These are phyloP conservation scores for Ceratobasidium sp. DNA, from an alignment of 1,284 basidiomycete species.

Conservation along the genomic window DNA sequence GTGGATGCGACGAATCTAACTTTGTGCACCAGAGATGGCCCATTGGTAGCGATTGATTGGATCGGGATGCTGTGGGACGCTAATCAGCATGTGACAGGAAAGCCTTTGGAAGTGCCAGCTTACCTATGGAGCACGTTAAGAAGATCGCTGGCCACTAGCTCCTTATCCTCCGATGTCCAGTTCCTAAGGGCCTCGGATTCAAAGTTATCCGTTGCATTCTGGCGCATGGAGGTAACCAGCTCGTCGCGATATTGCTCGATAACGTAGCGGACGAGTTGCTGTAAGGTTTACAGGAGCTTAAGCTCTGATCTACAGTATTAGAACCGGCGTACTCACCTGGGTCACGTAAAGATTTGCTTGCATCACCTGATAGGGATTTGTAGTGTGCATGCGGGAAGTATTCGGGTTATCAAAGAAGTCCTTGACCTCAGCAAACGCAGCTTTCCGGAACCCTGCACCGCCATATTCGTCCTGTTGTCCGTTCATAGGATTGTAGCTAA, in stretches of 20 bases:
- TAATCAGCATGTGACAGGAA: slow-evolving; percentile 29
- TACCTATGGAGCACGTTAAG: slow-evolving; percentile 79
- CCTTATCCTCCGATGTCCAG: slow-evolving; percentile 63
- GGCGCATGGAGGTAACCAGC: slow-evolving; percentile 70
- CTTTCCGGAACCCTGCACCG: slow-evolving; percentile 63
- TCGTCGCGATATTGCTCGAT: slow-evolving; percentile 88
- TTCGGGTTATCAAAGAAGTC: slow-evolving; percentile 89
- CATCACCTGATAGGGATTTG: slow-evolving; percentile 87
- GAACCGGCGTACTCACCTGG: slow-evolving; percentile 59
- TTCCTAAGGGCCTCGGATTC: slow-evolving; percentile 55
- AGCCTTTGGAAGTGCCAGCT: slow-evolving; percentile 29
- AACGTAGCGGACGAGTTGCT: slow-evolving; percentile 91
- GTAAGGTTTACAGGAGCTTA: slow-evolving; percentile 37
- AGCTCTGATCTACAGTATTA: slow-evolving; percentile 10
- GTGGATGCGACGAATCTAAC: slow-evolving; percentile 89
- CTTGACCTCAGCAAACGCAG: slow-evolving; percentile 82
- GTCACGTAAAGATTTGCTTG: slow-evolving; percentile 89
- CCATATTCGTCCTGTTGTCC: slow-evolving; percentile 40
- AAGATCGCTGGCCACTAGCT: slow-evolving; percentile 78
- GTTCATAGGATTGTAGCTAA: background rate
- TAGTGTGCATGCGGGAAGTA: slow-evolving; percentile 77
- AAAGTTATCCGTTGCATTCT: slow-evolving; percentile 42
- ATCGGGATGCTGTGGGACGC: slow-evolving; percentile 72
- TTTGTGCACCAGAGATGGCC: slow-evolving; percentile 70
- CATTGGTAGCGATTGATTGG: slow-evolving; percentile 88